Percentiles rank a stretch among this genome's conserved stretches.
phyloP scores from a whole-genome alignment of 2,329 filamentous ascomycete species.

The Rasamsonia emersonii region DNA sequence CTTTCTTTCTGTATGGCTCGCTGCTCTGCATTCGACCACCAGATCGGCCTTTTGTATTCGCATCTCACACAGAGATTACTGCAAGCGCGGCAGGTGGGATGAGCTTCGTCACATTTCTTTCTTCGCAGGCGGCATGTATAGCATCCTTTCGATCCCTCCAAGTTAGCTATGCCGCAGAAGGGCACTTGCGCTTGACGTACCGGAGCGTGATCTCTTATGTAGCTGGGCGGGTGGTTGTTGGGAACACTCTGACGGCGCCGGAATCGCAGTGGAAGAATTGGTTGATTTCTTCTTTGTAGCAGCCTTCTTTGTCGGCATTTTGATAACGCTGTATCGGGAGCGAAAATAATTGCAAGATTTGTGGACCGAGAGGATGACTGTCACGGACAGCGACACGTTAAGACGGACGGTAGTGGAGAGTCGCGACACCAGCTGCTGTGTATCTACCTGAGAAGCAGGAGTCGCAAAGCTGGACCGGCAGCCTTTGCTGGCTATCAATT shows the following conservation, averaged over 20 bases:
- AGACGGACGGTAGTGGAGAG: slow-evolving; percentile 3
- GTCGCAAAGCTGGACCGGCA: slow-evolving; percentile 36
- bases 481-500: slow-evolving; percentile 28
- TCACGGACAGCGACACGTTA: slow-evolving; percentile 10
- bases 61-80: slow-evolving; percentile 71
- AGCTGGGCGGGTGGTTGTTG: slow-evolving; percentile 72
- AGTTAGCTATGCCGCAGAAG: slow-evolving; percentile 23
- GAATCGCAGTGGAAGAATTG: too few relatives aligned
- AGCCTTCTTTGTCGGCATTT: too few relatives aligned
- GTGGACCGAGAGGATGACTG: slow-evolving; percentile 29
- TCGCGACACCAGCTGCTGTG: slow-evolving; percentile 11
- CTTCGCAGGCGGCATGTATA: slow-evolving; percentile 59
- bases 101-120: slow-evolving; percentile 63
- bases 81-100: slow-evolving; percentile 56
- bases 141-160: slow-evolving; percentile 43
- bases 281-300: too few relatives aligned
- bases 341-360: too few relatives aligned
- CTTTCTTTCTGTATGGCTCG: slow-evolving; percentile 81
- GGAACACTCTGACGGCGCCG: slow-evolving; percentile 36
- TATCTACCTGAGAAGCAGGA: slow-evolving; percentile 15
- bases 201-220: slow-evolving; percentile 90
- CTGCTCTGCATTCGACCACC: slow-evolving; percentile 93
- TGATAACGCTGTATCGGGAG: too few relatives aligned
- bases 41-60: slow-evolving; percentile 93
- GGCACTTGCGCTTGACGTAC: slow-evolving; percentile 40